Conservation (phyloP, 495 filamentous ascomycete genomes). For the Talaromyces thailandensis region DNA sequence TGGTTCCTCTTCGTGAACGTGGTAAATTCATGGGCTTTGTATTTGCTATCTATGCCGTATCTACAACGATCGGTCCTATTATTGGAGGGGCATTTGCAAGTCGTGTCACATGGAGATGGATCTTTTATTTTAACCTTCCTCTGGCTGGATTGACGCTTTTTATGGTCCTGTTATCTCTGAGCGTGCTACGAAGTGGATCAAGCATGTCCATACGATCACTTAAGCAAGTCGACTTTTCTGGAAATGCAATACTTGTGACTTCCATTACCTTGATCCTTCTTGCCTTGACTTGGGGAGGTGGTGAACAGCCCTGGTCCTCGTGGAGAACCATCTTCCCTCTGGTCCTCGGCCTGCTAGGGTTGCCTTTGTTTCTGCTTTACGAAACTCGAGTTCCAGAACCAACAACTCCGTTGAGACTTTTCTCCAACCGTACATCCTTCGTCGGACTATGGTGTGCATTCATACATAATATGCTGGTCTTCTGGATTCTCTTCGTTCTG, state of each 20-base stretch:
- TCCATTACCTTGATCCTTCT: constrained; percentile 33
- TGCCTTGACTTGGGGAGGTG: constrained; percentile 41
- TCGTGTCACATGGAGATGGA: constrained; percentile 22
- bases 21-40: constrained; percentile 19
- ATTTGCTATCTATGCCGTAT: constrained; percentile 12
- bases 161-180: constrained; percentile 8
- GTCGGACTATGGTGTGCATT: not conserved
- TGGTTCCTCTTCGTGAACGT: constrained; percentile 21
- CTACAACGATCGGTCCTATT: constrained; percentile 18
- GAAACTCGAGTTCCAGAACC: not conserved
- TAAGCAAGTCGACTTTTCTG: constrained; percentile 23
- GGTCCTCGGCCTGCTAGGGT: constrained; percentile 27
- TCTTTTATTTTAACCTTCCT: constrained; percentile 32
- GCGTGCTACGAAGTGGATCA: not conserved
- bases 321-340: constrained; percentile 39
- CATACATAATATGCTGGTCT: not conserved
- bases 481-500: not conserved
- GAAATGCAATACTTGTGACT: constrained; percentile 34
- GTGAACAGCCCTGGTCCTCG: constrained; percentile 33
- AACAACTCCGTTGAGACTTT: not conserved
- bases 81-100: constrained; percentile 18
- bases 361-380: constrained; percentile 14
- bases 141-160: constrained; percentile 26
- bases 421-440: not conserved
- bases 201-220: not conserved